Evolutionary conservation across 2,329 filamentous ascomycete genomes (phyloP), one percentile per base, ranked within the genome.

Genomic region (Stylonectria norvegica): DNA sequence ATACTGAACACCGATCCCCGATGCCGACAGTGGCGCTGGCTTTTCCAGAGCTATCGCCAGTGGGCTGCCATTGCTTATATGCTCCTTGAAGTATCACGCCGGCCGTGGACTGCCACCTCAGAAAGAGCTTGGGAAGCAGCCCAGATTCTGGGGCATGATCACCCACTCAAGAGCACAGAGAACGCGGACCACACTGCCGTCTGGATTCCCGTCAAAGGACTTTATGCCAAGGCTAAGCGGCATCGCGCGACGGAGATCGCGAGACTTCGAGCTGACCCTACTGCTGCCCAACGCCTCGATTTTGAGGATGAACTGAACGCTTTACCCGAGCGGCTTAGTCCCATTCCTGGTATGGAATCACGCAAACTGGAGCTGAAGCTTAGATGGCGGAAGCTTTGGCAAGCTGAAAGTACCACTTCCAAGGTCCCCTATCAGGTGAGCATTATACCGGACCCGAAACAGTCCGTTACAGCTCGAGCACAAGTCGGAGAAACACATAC

Each of bases 31-130:
- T 50, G 48, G 48, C 48, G 48, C 10, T 50, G 48, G 48, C 20
- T 50, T 2, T 50, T 50, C 17, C 34, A 46, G 7, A 38, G 48
- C 8, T 49, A 50, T 25, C 34, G 48, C 0, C 48, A 50, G 30
- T 50, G 48, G 48, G 48, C 51, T 15, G 48, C 48, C 7, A 50
- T 50, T 9, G 48, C 48, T 1, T 50, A 48, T 16, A 49, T 50
- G 48, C 48, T 50, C 1, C 38, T 50, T 1, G 48, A 50, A 12
- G 35, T 50, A 9, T 49, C 48, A 2, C 42, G 43, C 6, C 38
- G 48, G 9, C 45, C 48, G 3, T 50, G 48, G 48, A 38, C 37
- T 1, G 38, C 51, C 12, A 50, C 46, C 2, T 50, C 48, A 5
- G 48, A 50, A 9, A 40, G 48, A 14, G 48, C 48, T 5, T 50